A percentile compares a stretch with the other conserved stretches of the same genome.
phyloP scores from a whole-genome alignment of 2,329 filamentous ascomycete species.

The Aureobasidium pullulans region DNA sequence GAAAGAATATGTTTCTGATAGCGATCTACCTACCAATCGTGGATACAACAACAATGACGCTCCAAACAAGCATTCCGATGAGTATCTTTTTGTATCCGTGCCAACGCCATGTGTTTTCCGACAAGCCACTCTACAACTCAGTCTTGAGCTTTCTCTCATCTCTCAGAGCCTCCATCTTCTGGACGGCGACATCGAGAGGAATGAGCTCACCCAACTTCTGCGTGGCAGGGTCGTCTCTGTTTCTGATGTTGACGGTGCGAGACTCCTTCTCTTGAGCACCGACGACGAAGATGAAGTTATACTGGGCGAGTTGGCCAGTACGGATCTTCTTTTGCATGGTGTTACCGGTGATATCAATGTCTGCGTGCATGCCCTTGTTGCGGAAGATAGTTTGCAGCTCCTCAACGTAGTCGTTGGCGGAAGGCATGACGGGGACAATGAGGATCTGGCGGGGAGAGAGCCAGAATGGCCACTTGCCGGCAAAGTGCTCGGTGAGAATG shows the following conservation, averaged over 20 bases:
- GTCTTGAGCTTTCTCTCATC: slow-evolving; percentile 34
- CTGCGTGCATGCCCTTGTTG: slow-evolving; percentile 60
- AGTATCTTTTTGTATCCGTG: neutral
- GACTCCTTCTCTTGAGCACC: slow-evolving; percentile 55
- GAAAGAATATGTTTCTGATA: neutral
- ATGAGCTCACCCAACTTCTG: slow-evolving; percentile 57
- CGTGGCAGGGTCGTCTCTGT: slow-evolving; percentile 54
- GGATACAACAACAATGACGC: neutral
- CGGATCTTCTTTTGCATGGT: slow-evolving; percentile 88
- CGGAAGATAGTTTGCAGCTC: slow-evolving; percentile 66
- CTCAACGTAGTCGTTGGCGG: slow-evolving; percentile 64
- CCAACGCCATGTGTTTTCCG: neutral
- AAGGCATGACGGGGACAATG: slow-evolving; percentile 69
- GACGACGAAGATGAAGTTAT: slow-evolving; percentile 75
- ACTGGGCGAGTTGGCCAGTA: slow-evolving; percentile 70
- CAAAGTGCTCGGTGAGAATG: slow-evolving; percentile 77
- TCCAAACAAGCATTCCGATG: neutral
- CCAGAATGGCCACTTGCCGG: slow-evolving; percentile 86
- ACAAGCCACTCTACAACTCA: slow-evolving; percentile 17
- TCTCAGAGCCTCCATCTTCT: slow-evolving; percentile 42
- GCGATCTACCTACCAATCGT: slow-evolving; percentile 4
- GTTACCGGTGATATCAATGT: slow-evolving; percentile 65
- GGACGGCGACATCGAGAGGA: slow-evolving; percentile 51
- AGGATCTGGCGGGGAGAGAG: slow-evolving; percentile 74
- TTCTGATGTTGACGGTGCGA: slow-evolving; percentile 56